Percentiles rank a stretch among this genome's conserved stretches.
These are phyloP conservation scores for Talaromyces trachyspermus DNA, from an alignment of 495 filamentous ascomycete species.

Conservation along the genomic window DNA sequence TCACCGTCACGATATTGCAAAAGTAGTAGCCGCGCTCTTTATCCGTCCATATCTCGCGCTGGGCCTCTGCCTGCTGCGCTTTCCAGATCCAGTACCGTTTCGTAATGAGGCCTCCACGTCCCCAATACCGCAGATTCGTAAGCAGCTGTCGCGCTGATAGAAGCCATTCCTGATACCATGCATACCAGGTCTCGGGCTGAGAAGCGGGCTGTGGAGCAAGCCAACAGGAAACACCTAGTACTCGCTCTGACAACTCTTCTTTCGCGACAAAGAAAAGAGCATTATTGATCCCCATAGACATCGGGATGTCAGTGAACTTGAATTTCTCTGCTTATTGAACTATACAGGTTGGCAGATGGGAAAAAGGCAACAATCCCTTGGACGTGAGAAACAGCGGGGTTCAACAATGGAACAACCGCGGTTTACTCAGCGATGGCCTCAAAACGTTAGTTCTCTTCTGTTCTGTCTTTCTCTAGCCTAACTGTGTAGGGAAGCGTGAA, in stretches of 20 bases:
- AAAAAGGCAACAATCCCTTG: conserved; percentile 1
- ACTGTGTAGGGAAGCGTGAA: background rate
- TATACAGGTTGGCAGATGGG: conserved; percentile 9
- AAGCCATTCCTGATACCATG: conserved; percentile 46
- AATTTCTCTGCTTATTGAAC: conserved; percentile 48
- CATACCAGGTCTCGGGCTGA: conserved; percentile 44
- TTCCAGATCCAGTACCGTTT: conserved; percentile 64
- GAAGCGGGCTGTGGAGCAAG: conserved; percentile 39
- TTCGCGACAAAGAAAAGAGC: conserved; percentile 59
- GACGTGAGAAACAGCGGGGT: conserved; percentile 1
- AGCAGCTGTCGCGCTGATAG: conserved; percentile 48
- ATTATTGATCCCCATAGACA: conserved; percentile 58
- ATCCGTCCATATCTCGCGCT: conserved; percentile 51
- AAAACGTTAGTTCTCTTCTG: conserved; percentile 14
- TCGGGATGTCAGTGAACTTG: conserved; percentile 48
- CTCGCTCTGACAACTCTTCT: conserved; percentile 21
- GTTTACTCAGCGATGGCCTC: conserved; percentile 14
- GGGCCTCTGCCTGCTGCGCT: conserved; percentile 46
- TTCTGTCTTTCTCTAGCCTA: background rate
- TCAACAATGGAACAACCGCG: background rate
- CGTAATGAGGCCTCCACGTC: conserved; percentile 52
- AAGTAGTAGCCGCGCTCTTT: conserved; percentile 54
- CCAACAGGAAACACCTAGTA: conserved; percentile 63
- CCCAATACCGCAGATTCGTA: conserved; percentile 49
- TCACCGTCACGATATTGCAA: conserved; percentile 61